Conservation (phyloP, 2,329 filamentous ascomycete species). For the Rhytidhysteron rufulum region DNA sequence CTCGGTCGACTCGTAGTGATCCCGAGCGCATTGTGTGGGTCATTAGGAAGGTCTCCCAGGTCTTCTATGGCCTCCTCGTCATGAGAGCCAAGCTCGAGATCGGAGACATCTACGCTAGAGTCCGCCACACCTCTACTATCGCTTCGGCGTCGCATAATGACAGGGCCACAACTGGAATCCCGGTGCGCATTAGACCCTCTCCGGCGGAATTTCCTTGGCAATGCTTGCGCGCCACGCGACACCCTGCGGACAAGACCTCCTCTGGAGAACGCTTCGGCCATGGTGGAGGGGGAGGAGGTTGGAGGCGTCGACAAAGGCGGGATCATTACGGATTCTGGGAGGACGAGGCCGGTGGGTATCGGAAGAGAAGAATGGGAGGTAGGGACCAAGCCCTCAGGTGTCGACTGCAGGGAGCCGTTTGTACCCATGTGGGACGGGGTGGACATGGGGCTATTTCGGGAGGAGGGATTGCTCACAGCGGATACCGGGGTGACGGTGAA, state of each 20-base stretch:
- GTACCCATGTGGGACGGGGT: conserved; percentile 45
- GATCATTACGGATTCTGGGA: conserved; percentile 68
- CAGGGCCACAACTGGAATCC: conserved; percentile 84
- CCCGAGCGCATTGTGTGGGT: conserved; percentile 39
- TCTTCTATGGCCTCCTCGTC: conserved; percentile 49
- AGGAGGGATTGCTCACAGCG: conserved; percentile 33
- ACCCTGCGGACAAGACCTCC: conserved; percentile 75
- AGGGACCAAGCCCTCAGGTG: conserved; percentile 60
- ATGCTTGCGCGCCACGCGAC: conserved; percentile 74
- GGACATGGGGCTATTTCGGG: conserved; percentile 38
- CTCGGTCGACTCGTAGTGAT: conserved; percentile 30
- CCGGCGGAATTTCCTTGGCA: conserved; percentile 65
- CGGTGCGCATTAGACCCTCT: conserved; percentile 72
- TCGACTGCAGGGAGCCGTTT: conserved; percentile 62
- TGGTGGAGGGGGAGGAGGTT: conserved; percentile 51
- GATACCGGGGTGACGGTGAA: conserved; percentile 5
- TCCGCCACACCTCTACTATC: conserved; percentile 74
- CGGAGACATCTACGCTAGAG: conserved; percentile 44
- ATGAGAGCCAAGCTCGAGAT: conserved; percentile 55
- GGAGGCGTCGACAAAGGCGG: conserved; percentile 43
- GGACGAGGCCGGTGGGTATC: conserved; percentile 54
- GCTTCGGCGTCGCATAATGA: conserved; percentile 80
- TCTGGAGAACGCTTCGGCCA: conserved; percentile 60
- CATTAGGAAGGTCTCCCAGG: conserved; percentile 30
- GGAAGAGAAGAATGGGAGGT: conserved; percentile 50